These are phyloP conservation scores for Trichaptum fuscoviolaceum DNA, from an alignment of 768 basidiomycete species.

Conservation along the genomic window DNA sequence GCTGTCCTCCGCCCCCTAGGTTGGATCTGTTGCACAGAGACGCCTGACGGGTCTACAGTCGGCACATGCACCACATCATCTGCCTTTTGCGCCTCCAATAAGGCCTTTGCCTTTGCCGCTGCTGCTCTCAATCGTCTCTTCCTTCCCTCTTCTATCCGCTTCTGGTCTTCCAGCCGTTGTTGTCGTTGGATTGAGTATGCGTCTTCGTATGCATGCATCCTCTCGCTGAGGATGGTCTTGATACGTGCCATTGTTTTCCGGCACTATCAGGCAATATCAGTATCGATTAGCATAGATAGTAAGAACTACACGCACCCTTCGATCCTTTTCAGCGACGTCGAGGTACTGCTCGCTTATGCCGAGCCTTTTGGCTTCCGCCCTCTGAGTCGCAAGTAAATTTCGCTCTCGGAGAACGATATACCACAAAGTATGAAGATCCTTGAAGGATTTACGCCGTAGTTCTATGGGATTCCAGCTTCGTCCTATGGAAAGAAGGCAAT, in stretches of 20 bases:
- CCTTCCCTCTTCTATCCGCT: not conserved
- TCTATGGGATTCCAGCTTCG: slow-evolving; percentile 85
- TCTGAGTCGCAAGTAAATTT: slow-evolving; percentile 86
- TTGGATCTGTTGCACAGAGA: slow-evolving; percentile 14
- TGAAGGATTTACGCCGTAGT: slow-evolving; percentile 85
- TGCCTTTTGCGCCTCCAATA: slow-evolving; percentile 5
- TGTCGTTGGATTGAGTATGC: slow-evolving; percentile 29
- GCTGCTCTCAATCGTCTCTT: not conserved
- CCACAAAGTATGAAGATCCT: slow-evolving; percentile 93
- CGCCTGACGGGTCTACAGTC: slow-evolving; percentile 14
- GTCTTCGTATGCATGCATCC: slow-evolving; percentile 76
- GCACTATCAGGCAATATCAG: slow-evolving; percentile 43
- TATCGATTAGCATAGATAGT: slow-evolving; percentile 5
- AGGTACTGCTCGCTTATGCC: slow-evolving; percentile 30
- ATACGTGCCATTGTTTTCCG: slow-evolving; percentile 97
- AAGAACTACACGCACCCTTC: not conserved
- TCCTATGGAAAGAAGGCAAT: slow-evolving; percentile 40
- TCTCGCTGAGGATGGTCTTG: slow-evolving; percentile 88
- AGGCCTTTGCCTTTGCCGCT: slow-evolving; percentile 7
- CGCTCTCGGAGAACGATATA: slow-evolving; percentile 85
- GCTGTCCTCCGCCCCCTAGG: not conserved
- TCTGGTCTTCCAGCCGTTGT: not conserved
- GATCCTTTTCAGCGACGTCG: slow-evolving; percentile 11
- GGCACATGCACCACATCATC: slow-evolving; percentile 13
- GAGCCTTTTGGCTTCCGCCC: slow-evolving; percentile 66